Percentiles rank a stretch among this genome's conserved stretches.
Conservation (phyloP, 805 yeast genomes). For the Maudiozyma barnettii region DNA sequence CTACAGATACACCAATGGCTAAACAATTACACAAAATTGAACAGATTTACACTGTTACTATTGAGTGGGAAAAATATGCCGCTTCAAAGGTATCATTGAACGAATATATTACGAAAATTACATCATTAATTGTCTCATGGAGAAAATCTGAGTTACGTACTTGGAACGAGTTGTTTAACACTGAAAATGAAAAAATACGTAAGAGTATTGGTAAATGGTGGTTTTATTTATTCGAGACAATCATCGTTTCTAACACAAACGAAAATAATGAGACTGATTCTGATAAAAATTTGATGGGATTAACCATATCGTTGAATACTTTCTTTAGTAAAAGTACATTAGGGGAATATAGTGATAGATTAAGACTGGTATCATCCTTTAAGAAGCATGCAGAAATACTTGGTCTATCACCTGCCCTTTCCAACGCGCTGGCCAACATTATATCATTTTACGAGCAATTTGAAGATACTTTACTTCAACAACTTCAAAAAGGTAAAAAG, state of each 20-base stretch:
- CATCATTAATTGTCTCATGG: conserved; percentile 78
- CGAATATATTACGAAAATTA: conserved; percentile 44
- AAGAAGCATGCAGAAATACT: conserved; percentile 38
- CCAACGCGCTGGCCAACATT: conserved; percentile 29
- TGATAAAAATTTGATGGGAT: conserved; percentile 6
- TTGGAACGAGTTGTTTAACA: conserved; percentile 68
- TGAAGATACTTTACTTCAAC: conserved; percentile 36
- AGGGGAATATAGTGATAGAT: conserved; percentile 62
- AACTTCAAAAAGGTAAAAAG: conserved; percentile 39
- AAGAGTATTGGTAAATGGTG: conserved; percentile 71
- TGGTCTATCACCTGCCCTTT: conserved; percentile 18
- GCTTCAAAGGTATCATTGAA: conserved; percentile 62
- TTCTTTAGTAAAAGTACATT: conserved; percentile 66
- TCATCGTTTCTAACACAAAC: conserved; percentile 40
- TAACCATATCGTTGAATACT: conserved; percentile 55
- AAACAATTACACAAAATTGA: conserved; percentile 73
- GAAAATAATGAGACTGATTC: conserved; percentile 21
- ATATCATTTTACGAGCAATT: conserved; percentile 63
- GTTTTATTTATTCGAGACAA: conserved; percentile 79
- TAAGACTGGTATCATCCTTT: conserved; percentile 58
- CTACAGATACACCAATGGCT: conserved; percentile 66
- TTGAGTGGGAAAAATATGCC: conserved; percentile 94
- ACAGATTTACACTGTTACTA: conserved; percentile 68
- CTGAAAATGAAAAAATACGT: conserved; percentile 46
- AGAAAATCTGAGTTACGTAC: conserved; percentile 76